Evolutionary conservation across 176 grass and related monocot genomes (phyloP).

Genomic region (Carex cristatella): DNA sequence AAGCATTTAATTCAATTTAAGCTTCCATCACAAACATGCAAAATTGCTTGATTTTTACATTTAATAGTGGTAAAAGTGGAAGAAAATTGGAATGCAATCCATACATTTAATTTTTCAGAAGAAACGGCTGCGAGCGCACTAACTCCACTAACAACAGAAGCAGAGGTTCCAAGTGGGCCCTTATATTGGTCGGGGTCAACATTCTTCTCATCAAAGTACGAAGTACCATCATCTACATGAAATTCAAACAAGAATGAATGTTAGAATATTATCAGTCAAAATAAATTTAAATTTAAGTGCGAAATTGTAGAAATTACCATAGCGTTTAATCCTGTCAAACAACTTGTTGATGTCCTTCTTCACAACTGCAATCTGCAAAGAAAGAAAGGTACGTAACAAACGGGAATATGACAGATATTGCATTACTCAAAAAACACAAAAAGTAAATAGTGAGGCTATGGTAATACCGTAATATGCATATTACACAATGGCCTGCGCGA

Average conservation of each 20-base stretch:
- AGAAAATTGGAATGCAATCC: neutral
- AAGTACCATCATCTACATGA: conserved; percentile 63
- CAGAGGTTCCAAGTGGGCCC: conserved; percentile 77
- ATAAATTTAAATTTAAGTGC: neutral
- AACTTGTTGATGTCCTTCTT: conserved; percentile 90
- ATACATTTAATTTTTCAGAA: conserved; percentile 82
- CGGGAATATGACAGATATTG: conserved; percentile 3
- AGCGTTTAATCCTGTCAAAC: conserved; percentile 81
- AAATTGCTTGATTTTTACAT: conserved; percentile 2
- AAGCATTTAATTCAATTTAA: neutral
- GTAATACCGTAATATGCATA: no score
- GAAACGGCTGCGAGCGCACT: conserved; percentile 50
- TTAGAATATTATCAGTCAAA: conserved; percentile 7
- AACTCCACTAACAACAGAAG: conserved; percentile 75
- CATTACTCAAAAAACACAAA: conserved; percentile 24
- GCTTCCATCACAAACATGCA: neutral
- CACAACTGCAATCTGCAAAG: conserved; percentile 66
- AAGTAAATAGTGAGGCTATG: no score
- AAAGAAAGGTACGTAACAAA: conserved; percentile 11
- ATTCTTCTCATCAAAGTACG: conserved; percentile 96
- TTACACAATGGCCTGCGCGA: no score
- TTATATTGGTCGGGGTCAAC: conserved; percentile 74
- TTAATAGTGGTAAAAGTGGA: neutral
- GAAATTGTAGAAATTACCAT: conserved; percentile 44
- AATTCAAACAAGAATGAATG: conserved; percentile 13